These are phyloP conservation scores for Globisporangium middletonii DNA, from an alignment of 352 stramenopile genomes.

Conservation along the genomic window DNA sequence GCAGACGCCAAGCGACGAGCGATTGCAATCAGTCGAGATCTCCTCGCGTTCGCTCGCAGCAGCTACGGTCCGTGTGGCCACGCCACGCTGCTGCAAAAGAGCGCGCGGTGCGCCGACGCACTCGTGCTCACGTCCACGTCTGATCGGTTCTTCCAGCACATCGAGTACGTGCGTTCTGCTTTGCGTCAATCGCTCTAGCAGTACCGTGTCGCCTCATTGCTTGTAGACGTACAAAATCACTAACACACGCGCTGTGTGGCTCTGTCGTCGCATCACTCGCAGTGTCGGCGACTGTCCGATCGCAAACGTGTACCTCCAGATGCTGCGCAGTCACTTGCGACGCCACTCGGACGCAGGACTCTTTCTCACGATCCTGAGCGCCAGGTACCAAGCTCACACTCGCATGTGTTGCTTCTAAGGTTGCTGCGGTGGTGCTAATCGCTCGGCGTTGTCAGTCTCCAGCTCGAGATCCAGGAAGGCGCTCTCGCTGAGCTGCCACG, in stretches of 20 bases:
- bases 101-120: slow-evolving; percentile 33
- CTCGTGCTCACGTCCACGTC: slow-evolving; percentile 39
- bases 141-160: slow-evolving; percentile 28
- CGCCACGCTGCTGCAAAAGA: slow-evolving; percentile 43
- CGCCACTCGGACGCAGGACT: slow-evolving; percentile 38
- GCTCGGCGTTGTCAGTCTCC: slow-evolving; percentile 16
- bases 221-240: neutral
- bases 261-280: neutral
- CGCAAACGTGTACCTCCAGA: slow-evolving; percentile 48
- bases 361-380: slow-evolving; percentile 30
- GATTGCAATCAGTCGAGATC: slow-evolving; percentile 17
- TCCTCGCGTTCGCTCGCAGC: slow-evolving; percentile 23
- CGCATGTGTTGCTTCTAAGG: neutral
- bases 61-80: slow-evolving; percentile 41
- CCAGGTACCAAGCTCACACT: slow-evolving; percentile 13
- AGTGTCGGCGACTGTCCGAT: slow-evolving; percentile 43
- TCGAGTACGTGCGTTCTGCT: slow-evolving; percentile 19
- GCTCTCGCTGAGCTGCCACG: slow-evolving; percentile 22
- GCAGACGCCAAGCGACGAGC: slow-evolving; percentile 28
- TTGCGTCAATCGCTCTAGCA: neutral
- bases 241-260: neutral
- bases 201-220: too few relatives aligned
- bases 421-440: neutral
- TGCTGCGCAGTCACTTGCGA: slow-evolving; percentile 43
- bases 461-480: slow-evolving; percentile 36